These are phyloP conservation scores for Cyberlindnera mrakii DNA, from an alignment of 805 yeast species.

Conservation along the genomic window DNA sequence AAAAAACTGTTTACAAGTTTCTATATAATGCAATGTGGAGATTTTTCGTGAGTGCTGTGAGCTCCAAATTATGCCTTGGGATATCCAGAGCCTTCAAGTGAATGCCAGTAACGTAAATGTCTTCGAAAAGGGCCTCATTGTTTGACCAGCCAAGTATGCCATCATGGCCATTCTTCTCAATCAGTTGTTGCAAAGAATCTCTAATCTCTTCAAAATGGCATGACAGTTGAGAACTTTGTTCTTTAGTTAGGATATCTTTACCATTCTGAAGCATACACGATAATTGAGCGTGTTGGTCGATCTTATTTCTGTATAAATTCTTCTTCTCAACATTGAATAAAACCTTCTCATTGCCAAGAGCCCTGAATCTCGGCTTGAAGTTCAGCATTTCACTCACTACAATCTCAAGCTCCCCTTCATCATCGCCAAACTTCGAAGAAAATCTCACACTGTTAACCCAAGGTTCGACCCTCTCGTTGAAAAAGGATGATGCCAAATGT, in stretches of 20 bases:
- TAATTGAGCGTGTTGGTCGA: conserved; percentile 24
- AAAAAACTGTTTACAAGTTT: neutral
- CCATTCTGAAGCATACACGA: conserved; percentile 16
- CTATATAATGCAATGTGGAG: conserved; percentile 7
- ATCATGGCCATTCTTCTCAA: conserved; percentile 11
- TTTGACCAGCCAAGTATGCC: conserved; percentile 19
- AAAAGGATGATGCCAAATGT: conserved; percentile 35
- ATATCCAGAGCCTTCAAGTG: conserved; percentile 1
- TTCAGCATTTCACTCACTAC: conserved; percentile 12
- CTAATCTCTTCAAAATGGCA: neutral
- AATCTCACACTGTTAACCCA: conserved; percentile 27
- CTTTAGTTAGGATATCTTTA: conserved; percentile 1
- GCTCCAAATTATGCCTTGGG: neutral
- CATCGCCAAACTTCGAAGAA: conserved; percentile 7
- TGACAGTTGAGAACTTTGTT: neutral
- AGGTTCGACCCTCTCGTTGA: conserved; percentile 31
- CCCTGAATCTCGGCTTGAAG: conserved; percentile 14
- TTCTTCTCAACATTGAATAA: conserved; percentile 64
- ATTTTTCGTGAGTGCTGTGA: neutral
- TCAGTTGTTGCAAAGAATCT: neutral
- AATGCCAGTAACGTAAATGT: conserved; percentile 2
- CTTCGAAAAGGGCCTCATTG: conserved; percentile 16
- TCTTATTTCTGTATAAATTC: conserved; percentile 56
- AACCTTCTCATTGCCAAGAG: conserved; percentile 25
- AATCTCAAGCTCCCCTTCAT: conserved; percentile 3